phyloP scores from a whole-genome alignment of 2,329 filamentous ascomycete species.

The Bipolaris gigantea region DNA sequence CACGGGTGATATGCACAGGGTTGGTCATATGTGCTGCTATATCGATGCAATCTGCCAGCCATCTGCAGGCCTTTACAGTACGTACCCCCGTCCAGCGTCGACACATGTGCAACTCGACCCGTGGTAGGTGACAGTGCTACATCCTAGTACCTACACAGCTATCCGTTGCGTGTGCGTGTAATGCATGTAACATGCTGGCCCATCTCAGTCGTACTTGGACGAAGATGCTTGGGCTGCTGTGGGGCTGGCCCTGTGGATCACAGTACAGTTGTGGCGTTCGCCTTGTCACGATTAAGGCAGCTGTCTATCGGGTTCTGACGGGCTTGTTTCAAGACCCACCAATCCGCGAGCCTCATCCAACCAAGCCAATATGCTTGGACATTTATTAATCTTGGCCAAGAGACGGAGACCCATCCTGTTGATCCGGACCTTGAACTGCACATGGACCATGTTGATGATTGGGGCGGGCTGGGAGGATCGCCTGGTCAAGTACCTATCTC shows the following conservation, averaged over 20 bases:
- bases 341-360: neutral
- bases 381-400: neutral
- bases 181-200: neutral
- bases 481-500: neutral
- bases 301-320: neutral
- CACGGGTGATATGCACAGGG: neutral
- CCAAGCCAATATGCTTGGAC: neutral
- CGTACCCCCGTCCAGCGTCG: no score
- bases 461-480: neutral
- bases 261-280: neutral
- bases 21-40: neutral
- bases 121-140: no score
- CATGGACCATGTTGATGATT: neutral
- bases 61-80: neutral
- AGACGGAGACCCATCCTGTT: neutral
- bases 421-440: neutral
- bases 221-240: neutral
- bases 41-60: neutral
- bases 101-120: no score
- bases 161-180: no score
- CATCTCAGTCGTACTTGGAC: neutral
- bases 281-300: neutral
- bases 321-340: neutral
- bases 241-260: neutral
- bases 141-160: no score